phyloP scores from a whole-genome alignment of 2,329 filamentous ascomycete species.

The Curvularia eragrostidis region DNA sequence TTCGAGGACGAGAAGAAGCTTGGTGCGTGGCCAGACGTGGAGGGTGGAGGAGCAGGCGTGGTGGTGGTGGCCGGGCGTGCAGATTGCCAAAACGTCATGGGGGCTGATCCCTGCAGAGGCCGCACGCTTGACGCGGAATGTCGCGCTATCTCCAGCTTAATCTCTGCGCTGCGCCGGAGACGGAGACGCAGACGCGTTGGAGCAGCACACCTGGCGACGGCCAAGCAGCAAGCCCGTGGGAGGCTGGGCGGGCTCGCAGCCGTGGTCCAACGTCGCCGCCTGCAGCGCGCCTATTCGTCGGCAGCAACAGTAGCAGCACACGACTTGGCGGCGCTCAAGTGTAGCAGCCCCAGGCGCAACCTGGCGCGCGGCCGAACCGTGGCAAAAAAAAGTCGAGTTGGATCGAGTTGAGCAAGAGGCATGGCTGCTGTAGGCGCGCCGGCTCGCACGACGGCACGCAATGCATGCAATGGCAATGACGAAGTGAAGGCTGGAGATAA shows the following conservation, averaged over 20 bases:
- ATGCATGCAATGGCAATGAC: neutral
- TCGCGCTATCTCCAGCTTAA: constrained; percentile 34
- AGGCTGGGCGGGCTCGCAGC: too few relatives aligned
- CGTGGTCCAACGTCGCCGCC: neutral
- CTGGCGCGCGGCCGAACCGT: neutral
- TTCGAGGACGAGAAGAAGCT: constrained; percentile 10
- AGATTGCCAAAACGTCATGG: constrained; percentile 18
- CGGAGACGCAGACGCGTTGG: constrained; percentile 15
- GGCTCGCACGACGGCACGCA: too few relatives aligned
- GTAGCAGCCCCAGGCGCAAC: neutral
- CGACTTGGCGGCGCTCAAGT: neutral
- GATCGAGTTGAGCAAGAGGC: too few relatives aligned
- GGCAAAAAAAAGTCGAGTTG: neutral
- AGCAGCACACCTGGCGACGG: too few relatives aligned
- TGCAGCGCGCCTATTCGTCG: too few relatives aligned
- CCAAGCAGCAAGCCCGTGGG: neutral
- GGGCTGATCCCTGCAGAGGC: constrained; percentile 13
- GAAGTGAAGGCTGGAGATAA: neutral
- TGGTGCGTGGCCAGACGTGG: constrained; percentile 9
- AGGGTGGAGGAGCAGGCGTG: constrained; percentile 5
- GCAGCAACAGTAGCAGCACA: neutral
- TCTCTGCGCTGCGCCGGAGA: constrained; percentile 24
- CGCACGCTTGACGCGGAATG: constrained; percentile 19
- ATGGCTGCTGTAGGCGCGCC: neutral
- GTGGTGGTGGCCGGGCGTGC: constrained; percentile 2